Evolutionary conservation across 2,329 filamentous ascomycete genomes (phyloP).

Genomic region (Lojkania enalia): DNA sequence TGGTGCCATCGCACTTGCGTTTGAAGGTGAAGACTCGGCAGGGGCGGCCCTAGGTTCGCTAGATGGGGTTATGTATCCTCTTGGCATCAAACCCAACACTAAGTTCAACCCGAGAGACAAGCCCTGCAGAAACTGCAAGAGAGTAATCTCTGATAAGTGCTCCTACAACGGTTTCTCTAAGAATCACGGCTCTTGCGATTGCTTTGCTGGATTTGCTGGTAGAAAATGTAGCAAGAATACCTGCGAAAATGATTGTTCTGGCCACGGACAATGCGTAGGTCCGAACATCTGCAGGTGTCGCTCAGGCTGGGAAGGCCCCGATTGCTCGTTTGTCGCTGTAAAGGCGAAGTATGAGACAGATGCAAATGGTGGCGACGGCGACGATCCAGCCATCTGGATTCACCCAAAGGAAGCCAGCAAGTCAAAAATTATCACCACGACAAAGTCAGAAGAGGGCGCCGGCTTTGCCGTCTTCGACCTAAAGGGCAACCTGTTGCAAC

Average conservation of each 20-base stretch:
- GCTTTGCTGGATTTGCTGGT: slow-evolving; percentile 31
- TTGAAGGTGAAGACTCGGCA: slow-evolving; percentile 29
- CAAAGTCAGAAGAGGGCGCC: slow-evolving; percentile 54
- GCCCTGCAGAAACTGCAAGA: slow-evolving; percentile 23
- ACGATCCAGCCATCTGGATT: slow-evolving; percentile 40
- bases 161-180: slow-evolving; percentile 24
- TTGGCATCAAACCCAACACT: slow-evolving; percentile 25
- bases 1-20: slow-evolving; percentile 30
- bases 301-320: slow-evolving; percentile 28
- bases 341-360: slow-evolving; percentile 37
- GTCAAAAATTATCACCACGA: slow-evolving; percentile 58
- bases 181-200: slow-evolving; percentile 18
- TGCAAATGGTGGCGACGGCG: slow-evolving; percentile 38
- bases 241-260: slow-evolving; percentile 33
- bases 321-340: slow-evolving; percentile 34
- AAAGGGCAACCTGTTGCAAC: slow-evolving; percentile 53
- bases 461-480: slow-evolving; percentile 57
- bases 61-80: slow-evolving; percentile 12
- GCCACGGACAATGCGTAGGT: slow-evolving; percentile 29
- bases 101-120: slow-evolving; percentile 22
- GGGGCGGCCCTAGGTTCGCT: slow-evolving; percentile 30
- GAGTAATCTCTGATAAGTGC: slow-evolving; percentile 20
- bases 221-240: slow-evolving; percentile 19
- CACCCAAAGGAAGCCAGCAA: slow-evolving; percentile 37
- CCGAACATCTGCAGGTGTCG: slow-evolving; percentile 33